phyloP scores from a whole-genome alignment of 2,329 filamentous ascomycete species.

The Phialophora tarda region DNA sequence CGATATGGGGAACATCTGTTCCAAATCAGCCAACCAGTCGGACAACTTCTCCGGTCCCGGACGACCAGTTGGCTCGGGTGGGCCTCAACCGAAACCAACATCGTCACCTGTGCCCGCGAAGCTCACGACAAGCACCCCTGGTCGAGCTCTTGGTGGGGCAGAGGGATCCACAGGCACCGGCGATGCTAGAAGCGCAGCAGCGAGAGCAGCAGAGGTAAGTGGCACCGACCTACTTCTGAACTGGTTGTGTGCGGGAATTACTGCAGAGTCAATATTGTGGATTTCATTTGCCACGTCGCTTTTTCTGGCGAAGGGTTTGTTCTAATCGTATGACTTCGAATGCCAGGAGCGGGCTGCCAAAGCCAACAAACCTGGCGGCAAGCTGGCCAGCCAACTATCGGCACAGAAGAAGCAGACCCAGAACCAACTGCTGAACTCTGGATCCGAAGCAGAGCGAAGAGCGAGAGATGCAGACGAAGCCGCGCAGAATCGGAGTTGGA shows the following conservation, averaged over 20 bases:
- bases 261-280: neutral
- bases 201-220: constrained; percentile 81
- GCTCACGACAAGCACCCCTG: constrained; percentile 54
- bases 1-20: constrained; percentile 86
- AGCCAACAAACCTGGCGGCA: constrained; percentile 64
- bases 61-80: constrained; percentile 68
- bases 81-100: constrained; percentile 49
- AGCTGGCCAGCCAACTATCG: constrained; percentile 71
- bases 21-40: constrained; percentile 65
- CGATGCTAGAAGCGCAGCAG: constrained; percentile 75
- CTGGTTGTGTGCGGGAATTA: neutral
- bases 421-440: constrained; percentile 69
- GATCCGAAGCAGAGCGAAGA: constrained; percentile 68
- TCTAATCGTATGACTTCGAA: neutral
- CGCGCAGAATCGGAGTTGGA: constrained; percentile 31
- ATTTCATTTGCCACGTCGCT: neutral
- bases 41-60: constrained; percentile 75
- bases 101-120: constrained; percentile 55
- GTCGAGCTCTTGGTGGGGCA: constrained; percentile 67
- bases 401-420: constrained; percentile 78
- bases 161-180: constrained; percentile 44
- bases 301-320: neutral
- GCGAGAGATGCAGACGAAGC: constrained; percentile 68
- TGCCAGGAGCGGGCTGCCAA: constrained; percentile 71
- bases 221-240: neutral